Evolutionary conservation across 1,284 basidiomycete species (phyloP), one percentile per base, ranked within the genome.

Genomic region (Leccinum proximum): DNA sequence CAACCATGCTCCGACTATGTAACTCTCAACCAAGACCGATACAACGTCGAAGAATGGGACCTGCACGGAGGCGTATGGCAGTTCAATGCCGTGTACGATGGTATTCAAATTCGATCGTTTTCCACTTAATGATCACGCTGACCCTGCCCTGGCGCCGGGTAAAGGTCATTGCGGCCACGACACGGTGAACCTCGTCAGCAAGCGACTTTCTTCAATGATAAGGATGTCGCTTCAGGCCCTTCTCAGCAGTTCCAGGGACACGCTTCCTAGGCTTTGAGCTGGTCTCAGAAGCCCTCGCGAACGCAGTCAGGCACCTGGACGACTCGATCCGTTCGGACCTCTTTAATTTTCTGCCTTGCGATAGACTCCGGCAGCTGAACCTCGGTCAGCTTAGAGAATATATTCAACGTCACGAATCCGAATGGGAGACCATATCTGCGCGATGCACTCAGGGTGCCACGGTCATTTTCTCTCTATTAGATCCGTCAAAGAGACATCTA

Each of bases 391-490:
- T 80, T 58, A 62, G 66, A 61, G 68, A 72, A 10, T 64, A 70
- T 42, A 70, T 75, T 56, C 69, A 71, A 13, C 68, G 67, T 18
- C 68, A 66, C 62, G 69, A 68, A 60, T 67, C 70, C 10, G 63
- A 72, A 45, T 77, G 75, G 75, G 67, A 74, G 40, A 63, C 37
- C 8, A 70, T 76, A 70, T 64, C 80, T 61, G 70, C 79, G 38
- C 79, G 81, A 37, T 85, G 84, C 71, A 82, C 87, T 67, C 81
- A 86, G 54, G 88, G 88, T 35, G 79, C 81, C n/a, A 89, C 88
- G 1, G 83, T 83, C 26, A 76, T 90, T 40, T 71, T 88, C 53
- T 79, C 85, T 22, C 72, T 89, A 45, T 74, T 82, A 45, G 85
- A 89, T 73, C 83, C 86, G 5, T 67, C 70, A 10, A 79, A 75